Evolutionary conservation across 192 early-diverging fungal genomes (phyloP).

Genomic region (Cladochytrium replicatum): DNA sequence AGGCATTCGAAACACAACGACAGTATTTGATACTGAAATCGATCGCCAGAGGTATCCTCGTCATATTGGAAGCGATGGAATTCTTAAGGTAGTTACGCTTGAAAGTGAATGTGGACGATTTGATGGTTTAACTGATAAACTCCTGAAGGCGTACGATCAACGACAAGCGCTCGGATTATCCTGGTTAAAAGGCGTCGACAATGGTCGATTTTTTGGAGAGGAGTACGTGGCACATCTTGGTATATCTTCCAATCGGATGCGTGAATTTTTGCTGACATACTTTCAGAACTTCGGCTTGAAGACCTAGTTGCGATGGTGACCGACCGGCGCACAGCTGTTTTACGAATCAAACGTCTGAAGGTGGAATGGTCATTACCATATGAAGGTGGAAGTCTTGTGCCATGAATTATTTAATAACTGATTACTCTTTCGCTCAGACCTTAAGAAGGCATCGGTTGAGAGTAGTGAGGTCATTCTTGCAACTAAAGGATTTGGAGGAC

Average conservation of each 20-base stretch:
- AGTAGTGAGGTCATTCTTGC: no score
- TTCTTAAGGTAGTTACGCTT: constrained; percentile 49
- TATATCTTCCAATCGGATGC: neutral
- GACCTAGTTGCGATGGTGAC: constrained; percentile 83
- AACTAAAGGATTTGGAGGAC: no score
- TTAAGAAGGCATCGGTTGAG: no score
- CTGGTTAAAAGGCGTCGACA: constrained; percentile 72
- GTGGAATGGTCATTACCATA: constrained; percentile 83
- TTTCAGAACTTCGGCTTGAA: constrained; percentile 58
- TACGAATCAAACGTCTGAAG: constrained; percentile 54
- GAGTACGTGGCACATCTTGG: constrained; percentile 78
- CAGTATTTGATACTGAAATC: constrained; percentile 73
- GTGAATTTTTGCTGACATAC: neutral
- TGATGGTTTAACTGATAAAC: neutral
- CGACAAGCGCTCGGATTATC: constrained; percentile 77
- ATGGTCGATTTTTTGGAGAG: constrained; percentile 69
- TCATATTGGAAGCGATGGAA: constrained; percentile 72
- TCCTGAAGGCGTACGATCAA: constrained; percentile 44
- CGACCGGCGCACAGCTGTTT: constrained; percentile 63
- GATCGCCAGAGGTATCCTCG: constrained; percentile 80
- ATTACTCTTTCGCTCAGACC: no score
- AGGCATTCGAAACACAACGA: constrained; percentile 89
- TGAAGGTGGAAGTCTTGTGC: constrained; percentile 16
- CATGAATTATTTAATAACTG: neutral
- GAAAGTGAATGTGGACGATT: neutral